These are phyloP conservation scores for Penicillium palitans DNA, from an alignment of 2,329 filamentous ascomycete genomes.

Conservation along the genomic window DNA sequence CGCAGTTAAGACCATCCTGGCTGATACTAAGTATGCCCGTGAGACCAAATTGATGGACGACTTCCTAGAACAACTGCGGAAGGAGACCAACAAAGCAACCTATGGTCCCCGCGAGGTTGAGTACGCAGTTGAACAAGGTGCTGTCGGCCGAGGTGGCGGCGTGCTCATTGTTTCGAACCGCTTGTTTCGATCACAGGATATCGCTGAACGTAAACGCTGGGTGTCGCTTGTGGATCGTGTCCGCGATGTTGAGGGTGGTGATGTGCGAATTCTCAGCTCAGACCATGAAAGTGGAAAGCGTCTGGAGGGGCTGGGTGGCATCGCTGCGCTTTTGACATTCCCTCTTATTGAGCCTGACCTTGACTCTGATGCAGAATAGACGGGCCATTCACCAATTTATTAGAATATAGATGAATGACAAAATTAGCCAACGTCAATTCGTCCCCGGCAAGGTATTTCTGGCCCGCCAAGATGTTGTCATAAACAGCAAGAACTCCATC, in stretches of 20 bases:
- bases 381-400: background rate
- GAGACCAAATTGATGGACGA: constrained; percentile 84
- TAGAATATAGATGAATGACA: background rate
- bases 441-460: too few relatives aligned
- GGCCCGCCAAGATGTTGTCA: too few relatives aligned
- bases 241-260: constrained; percentile 75
- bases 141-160: constrained; percentile 82
- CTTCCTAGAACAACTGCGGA: constrained; percentile 74
- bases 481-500: too few relatives aligned
- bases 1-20: constrained; percentile 73
- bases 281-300: constrained; percentile 91
- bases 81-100: constrained; percentile 85
- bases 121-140: constrained; percentile 79
- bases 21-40: constrained; percentile 82
- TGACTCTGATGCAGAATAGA: constrained; percentile 54
- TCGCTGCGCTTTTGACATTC: constrained; percentile 89
- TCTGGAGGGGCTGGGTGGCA: constrained; percentile 77
- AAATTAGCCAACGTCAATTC: too few relatives aligned
- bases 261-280: constrained; percentile 84
- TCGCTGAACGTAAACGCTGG: constrained; percentile 74
- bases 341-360: constrained; percentile 80
- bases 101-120: constrained; percentile 84
- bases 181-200: constrained; percentile 79
- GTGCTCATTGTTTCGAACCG: constrained; percentile 83
- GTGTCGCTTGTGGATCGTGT: constrained; percentile 86